A percentile compares a stretch with the other conserved stretches of the same genome.
phyloP scores from a whole-genome alignment of 2,329 filamentous ascomycete species.

The Cucurbitaria berberidis region DNA sequence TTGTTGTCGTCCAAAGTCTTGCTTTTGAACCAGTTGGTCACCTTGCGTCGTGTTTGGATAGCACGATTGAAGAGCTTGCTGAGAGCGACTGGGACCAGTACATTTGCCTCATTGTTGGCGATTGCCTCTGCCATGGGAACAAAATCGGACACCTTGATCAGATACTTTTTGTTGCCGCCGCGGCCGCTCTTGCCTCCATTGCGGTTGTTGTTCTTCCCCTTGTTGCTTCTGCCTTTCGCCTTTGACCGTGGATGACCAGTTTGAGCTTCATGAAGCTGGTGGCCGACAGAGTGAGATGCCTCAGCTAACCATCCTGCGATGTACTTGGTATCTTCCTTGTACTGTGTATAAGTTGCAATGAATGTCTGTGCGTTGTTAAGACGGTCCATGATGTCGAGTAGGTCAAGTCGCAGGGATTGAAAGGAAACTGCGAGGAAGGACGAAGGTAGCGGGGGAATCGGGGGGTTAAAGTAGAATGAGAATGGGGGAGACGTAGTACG shows the following conservation, averaged over 20 bases:
- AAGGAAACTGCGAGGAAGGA: too few relatives aligned
- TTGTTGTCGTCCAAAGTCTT: background rate
- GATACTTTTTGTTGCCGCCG: background rate
- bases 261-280: background rate
- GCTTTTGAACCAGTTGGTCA: background rate
- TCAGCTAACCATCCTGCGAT: conserved; percentile 14
- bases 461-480: too few relatives aligned
- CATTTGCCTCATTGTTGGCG: background rate
- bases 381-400: too few relatives aligned
- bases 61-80: conserved; percentile 6
- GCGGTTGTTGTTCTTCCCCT: background rate
- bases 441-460: too few relatives aligned
- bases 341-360: conserved; percentile 6
- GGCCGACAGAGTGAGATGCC: conserved; percentile 2
- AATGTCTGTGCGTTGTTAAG: background rate
- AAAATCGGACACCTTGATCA: conserved; percentile 6
- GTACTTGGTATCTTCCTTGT: conserved; percentile 7
- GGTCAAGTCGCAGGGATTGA: too few relatives aligned
- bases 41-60: conserved; percentile 6
- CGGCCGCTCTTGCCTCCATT: background rate
- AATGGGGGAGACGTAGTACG: too few relatives aligned
- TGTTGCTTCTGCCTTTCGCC: background rate
- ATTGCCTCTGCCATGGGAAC: conserved; percentile 8
- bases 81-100: conserved; percentile 4
- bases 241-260: background rate